These are phyloP conservation scores for Mycosphaerelloides madeirae DNA, from an alignment of 2,329 filamentous ascomycete species.

Conservation along the genomic window DNA sequence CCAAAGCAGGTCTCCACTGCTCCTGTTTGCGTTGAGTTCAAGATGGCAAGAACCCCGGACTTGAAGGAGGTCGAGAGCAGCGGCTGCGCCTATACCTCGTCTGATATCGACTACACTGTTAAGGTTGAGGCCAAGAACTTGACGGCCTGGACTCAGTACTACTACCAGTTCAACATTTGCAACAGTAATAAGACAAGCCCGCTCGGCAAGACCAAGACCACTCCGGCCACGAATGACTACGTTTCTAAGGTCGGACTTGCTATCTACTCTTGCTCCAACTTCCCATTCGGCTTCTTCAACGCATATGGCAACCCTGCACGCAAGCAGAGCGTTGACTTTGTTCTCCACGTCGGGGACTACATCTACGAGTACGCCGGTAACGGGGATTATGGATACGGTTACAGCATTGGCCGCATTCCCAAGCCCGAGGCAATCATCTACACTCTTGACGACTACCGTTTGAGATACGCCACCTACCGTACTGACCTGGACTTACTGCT, in stretches of 20 bases:
- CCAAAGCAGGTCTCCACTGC: conserved; percentile 53
- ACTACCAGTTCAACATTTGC: conserved; percentile 67
- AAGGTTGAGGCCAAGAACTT: conserved; percentile 65
- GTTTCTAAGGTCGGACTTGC: conserved; percentile 58
- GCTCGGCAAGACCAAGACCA: conserved; percentile 66
- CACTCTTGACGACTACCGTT: conserved; percentile 57
- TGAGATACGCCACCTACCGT: conserved; percentile 54
- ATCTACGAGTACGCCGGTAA: conserved; percentile 57
- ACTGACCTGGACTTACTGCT: conserved; percentile 57
- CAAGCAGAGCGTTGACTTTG: conserved; percentile 46
- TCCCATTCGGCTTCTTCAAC: conserved; percentile 40
- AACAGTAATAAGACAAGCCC: conserved; percentile 57
- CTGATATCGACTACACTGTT: conserved; percentile 70
- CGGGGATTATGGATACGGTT: conserved; percentile 44
- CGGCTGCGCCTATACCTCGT: conserved; percentile 63
- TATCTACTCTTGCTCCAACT: conserved; percentile 69
- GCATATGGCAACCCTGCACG: conserved; percentile 36
- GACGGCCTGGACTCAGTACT: conserved; percentile 61
- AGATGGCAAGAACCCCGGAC: conserved; percentile 49
- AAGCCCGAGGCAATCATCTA: conserved; percentile 50
- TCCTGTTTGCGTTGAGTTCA: conserved; percentile 65
- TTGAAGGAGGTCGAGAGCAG: conserved; percentile 48
- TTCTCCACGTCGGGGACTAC: conserved; percentile 50
- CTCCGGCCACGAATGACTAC: conserved; percentile 53
- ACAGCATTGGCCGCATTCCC: conserved; percentile 50